phyloP scores from a whole-genome alignment of 805 yeast genomes.

The Ogataea siamensis region DNA sequence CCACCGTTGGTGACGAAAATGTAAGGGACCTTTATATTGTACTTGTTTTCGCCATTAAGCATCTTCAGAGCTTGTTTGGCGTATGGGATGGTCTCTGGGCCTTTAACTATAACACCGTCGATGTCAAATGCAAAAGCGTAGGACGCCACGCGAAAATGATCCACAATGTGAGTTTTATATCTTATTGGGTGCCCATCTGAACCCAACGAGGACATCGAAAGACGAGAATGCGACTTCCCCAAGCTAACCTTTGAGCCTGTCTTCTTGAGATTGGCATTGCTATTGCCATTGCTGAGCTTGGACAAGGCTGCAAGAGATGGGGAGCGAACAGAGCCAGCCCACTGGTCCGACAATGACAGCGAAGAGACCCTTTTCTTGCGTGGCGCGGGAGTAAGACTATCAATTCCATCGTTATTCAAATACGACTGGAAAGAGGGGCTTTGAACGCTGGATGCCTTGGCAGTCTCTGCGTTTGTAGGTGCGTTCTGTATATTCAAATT shows the following conservation, averaged over 20 bases:
- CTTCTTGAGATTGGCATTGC: slow-evolving; percentile 23
- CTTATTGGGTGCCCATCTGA: slow-evolving; percentile 36
- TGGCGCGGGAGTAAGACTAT: slow-evolving; percentile 58
- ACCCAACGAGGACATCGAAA: slow-evolving; percentile 26
- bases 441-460: slow-evolving; percentile 13
- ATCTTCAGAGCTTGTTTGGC: slow-evolving; percentile 70
- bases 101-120: slow-evolving; percentile 85
- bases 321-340: slow-evolving; percentile 44
- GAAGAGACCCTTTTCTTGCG: slow-evolving; percentile 65
- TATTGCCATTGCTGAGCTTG: slow-evolving; percentile 14
- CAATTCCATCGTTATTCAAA: slow-evolving; percentile 72
- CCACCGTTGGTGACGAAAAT: slow-evolving; percentile 91
- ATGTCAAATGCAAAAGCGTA: slow-evolving; percentile 92
- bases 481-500: slow-evolving; percentile 17
- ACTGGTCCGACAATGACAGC: slow-evolving; percentile 68
- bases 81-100: slow-evolving; percentile 80
- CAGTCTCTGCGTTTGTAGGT: slow-evolving; percentile 16
- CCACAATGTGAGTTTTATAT: slow-evolving; percentile 52
- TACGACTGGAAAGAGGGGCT: slow-evolving; percentile 41
- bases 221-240: slow-evolving; percentile 26
- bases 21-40: slow-evolving; percentile 77
- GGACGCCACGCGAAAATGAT: slow-evolving; percentile 71
- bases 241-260: slow-evolving; percentile 20
- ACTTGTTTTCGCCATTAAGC: slow-evolving; percentile 74
- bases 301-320: slow-evolving; percentile 25